A percentile compares a stretch with the other conserved stretches of the same genome.
These are phyloP conservation scores for Polyporus arcularius DNA, from an alignment of 768 basidiomycete genomes.

Conservation along the genomic window DNA sequence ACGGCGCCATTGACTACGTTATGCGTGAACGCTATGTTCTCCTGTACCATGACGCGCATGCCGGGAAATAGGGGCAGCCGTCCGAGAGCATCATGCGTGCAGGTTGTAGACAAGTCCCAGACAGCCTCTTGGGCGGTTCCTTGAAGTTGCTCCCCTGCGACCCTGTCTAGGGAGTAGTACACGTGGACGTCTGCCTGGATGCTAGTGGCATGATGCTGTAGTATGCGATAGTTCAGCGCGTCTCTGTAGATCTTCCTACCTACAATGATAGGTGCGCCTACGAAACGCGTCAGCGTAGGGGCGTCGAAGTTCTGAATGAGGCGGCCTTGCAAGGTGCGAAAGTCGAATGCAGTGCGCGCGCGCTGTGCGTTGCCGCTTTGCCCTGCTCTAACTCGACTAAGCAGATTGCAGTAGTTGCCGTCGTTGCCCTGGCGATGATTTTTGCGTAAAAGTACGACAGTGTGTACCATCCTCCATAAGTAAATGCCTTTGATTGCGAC, in stretches of 20 bases:
- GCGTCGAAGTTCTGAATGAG: not conserved
- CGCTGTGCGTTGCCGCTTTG: not conserved
- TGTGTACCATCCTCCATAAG: not conserved
- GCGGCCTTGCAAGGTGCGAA: too few relatives aligned
- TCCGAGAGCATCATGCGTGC: not conserved
- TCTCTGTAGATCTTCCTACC: not conserved
- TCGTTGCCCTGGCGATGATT: not conserved
- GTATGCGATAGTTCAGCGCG: not conserved
- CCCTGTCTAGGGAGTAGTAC: not conserved
- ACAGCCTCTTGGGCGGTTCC: not conserved
- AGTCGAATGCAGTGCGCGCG: not conserved
- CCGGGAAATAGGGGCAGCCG: conserved; percentile 21
- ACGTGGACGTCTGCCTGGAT: not conserved
- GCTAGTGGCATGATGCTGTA: not conserved
- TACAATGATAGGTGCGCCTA: not conserved
- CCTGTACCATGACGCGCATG: conserved; percentile 25
- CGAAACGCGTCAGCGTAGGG: not conserved
- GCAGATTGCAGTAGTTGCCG: not conserved
- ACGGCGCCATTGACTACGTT: conserved; percentile 20
- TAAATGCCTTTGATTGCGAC: not conserved
- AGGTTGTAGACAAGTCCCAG: not conserved
- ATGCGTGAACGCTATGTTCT: conserved; percentile 16
- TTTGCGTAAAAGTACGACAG: not conserved
- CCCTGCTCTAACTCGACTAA: not conserved
- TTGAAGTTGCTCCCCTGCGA: not conserved